Conservation (phyloP, 495 filamentous ascomycete genomes). For the Talaromyces wortmannii region DNA sequence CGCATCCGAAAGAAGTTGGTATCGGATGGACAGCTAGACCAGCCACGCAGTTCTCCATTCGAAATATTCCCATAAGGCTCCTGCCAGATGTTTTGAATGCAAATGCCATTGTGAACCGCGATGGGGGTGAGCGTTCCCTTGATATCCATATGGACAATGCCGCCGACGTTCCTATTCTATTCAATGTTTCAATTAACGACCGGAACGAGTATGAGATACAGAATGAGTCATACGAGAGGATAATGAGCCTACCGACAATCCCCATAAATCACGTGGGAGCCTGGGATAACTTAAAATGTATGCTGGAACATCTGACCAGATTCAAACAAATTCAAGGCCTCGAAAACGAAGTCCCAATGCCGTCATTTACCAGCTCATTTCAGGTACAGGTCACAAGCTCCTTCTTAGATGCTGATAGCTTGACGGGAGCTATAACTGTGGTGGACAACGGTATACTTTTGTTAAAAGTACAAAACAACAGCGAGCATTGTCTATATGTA, state of each 20-base stretch:
- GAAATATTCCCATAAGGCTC: neutral
- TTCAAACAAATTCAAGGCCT: neutral
- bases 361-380: neutral
- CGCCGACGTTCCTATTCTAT: neutral
- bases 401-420: neutral
- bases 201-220: conserved; percentile 1
- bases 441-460: neutral
- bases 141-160: neutral
- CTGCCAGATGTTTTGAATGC: neutral
- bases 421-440: neutral
- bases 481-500: neutral
- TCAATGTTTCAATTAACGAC: neutral
- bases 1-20: neutral
- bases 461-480: neutral
- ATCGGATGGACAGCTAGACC: conserved; percentile 1
- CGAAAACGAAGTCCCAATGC: neutral
- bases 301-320: conserved; percentile 1
- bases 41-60: neutral
- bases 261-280: neutral
- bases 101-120: neutral
- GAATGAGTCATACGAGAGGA: neutral
- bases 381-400: neutral
- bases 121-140: neutral
- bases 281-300: neutral
- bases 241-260: neutral